Conservation (phyloP, 371 early-diverging fungal genomes). For the Syncephalastrum monosporum region DNA sequence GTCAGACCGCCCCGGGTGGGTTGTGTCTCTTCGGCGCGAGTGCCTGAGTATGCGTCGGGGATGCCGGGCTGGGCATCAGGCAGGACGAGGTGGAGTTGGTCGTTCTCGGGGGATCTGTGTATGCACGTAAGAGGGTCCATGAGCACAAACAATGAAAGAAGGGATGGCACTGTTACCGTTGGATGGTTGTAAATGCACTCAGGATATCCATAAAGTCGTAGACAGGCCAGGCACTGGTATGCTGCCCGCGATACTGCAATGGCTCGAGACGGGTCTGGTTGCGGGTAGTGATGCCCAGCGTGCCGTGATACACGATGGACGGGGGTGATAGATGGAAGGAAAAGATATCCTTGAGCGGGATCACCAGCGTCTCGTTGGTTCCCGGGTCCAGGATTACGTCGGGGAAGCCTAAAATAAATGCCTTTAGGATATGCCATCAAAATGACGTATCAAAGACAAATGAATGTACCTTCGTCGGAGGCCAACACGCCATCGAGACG, state of each 20-base stretch:
- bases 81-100: constrained; percentile 12
- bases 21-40: no score
- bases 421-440: neutral
- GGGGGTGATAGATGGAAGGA: constrained; percentile 39
- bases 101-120: constrained; percentile 20
- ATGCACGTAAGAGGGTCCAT: no score
- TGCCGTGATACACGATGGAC: constrained; percentile 14
- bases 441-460: neutral
- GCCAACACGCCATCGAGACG: constrained; percentile 33
- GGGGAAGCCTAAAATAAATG: constrained; percentile 19
- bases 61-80: neutral
- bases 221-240: constrained; percentile 33
- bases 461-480: constrained; percentile 26
- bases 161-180: constrained; percentile 18
- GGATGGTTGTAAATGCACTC: constrained; percentile 28
- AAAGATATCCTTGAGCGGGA: constrained; percentile 22
- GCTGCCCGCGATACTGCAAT: constrained; percentile 26
- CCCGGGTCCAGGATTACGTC: constrained; percentile 20
- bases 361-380: constrained; percentile 22
- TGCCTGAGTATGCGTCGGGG: neutral
- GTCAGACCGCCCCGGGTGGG: no score
- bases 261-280: constrained; percentile 16
- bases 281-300: constrained; percentile 35
- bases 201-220: constrained; percentile 42
- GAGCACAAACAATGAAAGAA: neutral